Percentiles rank a stretch among this genome's conserved stretches.
These are phyloP conservation scores for Aspergillus biplanus DNA, from an alignment of 495 filamentous ascomycete genomes.

Conservation along the genomic window DNA sequence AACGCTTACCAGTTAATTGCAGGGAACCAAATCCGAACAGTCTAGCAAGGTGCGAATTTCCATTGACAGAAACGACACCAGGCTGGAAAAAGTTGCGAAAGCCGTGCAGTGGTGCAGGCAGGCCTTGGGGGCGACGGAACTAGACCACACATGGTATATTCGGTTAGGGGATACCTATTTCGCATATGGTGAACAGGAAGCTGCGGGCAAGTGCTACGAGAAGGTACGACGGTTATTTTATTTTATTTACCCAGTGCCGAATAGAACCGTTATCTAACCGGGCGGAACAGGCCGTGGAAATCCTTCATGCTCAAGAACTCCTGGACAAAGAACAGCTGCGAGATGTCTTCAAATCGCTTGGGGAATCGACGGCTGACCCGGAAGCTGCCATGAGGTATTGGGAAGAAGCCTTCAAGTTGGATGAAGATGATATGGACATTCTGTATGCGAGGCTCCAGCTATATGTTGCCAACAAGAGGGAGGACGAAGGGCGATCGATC, in stretches of 20 bases:
- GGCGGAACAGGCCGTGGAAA: constrained; percentile 5
- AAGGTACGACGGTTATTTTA: no score
- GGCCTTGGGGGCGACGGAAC: constrained; percentile 4
- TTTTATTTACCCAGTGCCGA: no score
- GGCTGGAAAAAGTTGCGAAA: background rate
- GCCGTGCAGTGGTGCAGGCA: constrained; percentile 17
- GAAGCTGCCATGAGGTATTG: background rate
- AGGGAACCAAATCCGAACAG: no score
- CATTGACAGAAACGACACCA: background rate
- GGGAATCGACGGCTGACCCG: background rate
- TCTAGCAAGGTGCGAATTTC: background rate
- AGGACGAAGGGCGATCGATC: constrained; percentile 11
- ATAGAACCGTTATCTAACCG: background rate
- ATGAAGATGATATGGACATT: constrained; percentile 7
- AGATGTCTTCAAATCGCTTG: constrained; percentile 10
- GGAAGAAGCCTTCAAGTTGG: constrained; percentile 10
- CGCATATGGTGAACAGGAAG: background rate
- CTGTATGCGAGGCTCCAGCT: background rate
- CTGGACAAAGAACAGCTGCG: constrained; percentile 14
- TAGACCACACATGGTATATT: constrained; percentile 17
- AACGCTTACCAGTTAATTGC: no score
- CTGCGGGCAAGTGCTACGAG: constrained; percentile 17
- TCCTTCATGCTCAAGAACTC: constrained; percentile 16
- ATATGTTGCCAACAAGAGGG: background rate
- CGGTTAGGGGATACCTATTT: constrained; percentile 9